Evolutionary conservation across 2,329 filamentous ascomycete species (phyloP).

Genomic region (Fusarium xylarioides): DNA sequence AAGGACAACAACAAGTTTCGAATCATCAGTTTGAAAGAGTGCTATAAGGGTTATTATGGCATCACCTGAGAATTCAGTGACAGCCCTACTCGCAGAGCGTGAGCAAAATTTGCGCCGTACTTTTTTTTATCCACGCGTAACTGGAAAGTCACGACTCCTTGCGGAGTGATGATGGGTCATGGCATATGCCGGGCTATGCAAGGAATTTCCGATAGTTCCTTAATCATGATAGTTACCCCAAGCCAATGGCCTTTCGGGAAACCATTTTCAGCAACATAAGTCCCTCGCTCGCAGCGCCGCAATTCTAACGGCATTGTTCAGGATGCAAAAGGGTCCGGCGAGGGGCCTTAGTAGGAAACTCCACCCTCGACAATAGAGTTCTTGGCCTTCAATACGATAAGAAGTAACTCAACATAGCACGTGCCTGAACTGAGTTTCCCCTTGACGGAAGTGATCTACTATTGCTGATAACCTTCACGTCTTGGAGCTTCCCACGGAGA

Average conservation of each 20-base stretch:
- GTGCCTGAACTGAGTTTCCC: neutral
- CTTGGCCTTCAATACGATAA: neutral
- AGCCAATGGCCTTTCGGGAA: neutral
- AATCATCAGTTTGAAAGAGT: neutral
- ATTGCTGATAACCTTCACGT: neutral
- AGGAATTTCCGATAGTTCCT: neutral
- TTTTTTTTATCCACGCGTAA: neutral
- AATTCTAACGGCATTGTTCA: neutral
- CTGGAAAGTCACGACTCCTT: neutral
- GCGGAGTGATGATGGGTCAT: neutral
- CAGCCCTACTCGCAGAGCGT: neutral
- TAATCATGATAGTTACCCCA: neutral
- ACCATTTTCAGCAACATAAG: slow-evolving; percentile 2
- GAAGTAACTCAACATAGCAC: neutral
- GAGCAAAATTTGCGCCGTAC: neutral
- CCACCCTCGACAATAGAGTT: neutral
- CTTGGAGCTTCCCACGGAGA: neutral
- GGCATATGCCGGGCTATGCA: neutral
- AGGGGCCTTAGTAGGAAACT: neutral
- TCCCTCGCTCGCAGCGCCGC: neutral
- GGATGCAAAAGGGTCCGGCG: neutral
- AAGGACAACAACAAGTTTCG: neutral
- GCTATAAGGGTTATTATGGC: neutral
- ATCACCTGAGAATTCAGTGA: neutral
- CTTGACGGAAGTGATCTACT: neutral